Evolutionary conservation across 2,329 filamentous ascomycete genomes (phyloP).

Genomic region (Penicillium sp.): DNA sequence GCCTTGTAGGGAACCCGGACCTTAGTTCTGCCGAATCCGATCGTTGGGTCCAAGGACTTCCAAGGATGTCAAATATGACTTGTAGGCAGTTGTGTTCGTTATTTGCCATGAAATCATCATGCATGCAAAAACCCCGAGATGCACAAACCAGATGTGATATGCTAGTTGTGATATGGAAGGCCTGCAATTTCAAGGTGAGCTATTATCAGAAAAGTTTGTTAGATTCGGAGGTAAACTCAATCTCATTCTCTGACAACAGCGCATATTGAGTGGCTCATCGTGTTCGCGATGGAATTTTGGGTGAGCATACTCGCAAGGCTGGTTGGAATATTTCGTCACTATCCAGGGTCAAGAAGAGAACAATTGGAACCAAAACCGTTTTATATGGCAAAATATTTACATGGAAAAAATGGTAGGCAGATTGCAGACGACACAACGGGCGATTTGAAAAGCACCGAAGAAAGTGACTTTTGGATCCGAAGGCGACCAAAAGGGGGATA

Average conservation of each 20-base stretch:
- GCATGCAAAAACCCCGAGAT: not conserved
- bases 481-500: slow-evolving; percentile 7
- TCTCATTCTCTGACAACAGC: too few species aligned
- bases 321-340: not conserved
- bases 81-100: not conserved
- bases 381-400: slow-evolving; percentile 7
- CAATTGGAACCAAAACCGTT: not conserved
- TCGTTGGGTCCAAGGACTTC: not conserved
- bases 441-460: slow-evolving; percentile 4
- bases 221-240: too few species aligned
- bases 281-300: too few species aligned
- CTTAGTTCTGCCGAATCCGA: not conserved
- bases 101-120: not conserved
- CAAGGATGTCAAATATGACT: not conserved
- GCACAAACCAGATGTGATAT: not conserved
- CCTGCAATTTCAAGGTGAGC: not conserved
- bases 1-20: not conserved
- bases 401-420: not conserved
- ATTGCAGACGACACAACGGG: not conserved
- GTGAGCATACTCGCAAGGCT: not conserved
- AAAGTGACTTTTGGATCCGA: not conserved
- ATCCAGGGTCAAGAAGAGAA: not conserved
- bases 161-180: not conserved
- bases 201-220: not conserved
- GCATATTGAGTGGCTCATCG: too few species aligned